phyloP scores from a whole-genome alignment of 2,329 filamentous ascomycete genomes.

The Aspergillus tamarii region DNA sequence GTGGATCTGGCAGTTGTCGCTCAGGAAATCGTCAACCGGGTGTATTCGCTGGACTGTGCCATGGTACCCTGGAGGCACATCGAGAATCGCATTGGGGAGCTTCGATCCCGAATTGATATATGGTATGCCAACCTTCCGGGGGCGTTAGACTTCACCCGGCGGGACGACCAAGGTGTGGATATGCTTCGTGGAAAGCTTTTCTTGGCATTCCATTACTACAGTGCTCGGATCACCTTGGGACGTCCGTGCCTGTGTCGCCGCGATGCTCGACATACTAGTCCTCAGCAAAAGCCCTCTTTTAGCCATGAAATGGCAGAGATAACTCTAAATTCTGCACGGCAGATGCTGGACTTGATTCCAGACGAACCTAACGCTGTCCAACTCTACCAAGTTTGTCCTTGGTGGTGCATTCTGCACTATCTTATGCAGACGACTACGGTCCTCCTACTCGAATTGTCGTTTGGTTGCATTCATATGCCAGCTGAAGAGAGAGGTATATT shows the following conservation, averaged over 20 bases:
- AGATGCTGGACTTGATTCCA: conserved; percentile 46
- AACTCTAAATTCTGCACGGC: conserved; percentile 43
- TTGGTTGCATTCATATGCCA: conserved; percentile 48
- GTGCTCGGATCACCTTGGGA: conserved; percentile 47
- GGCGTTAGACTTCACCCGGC: conserved; percentile 40
- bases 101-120: conserved; percentile 41
- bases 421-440: conserved; percentile 50
- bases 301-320: conserved; percentile 44
- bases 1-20: conserved; percentile 44
- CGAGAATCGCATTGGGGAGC: conserved; percentile 43
- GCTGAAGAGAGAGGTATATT: conserved; percentile 43
- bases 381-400: conserved; percentile 46
- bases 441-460: conserved; percentile 51
- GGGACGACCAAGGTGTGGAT: conserved; percentile 35
- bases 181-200: conserved; percentile 43
- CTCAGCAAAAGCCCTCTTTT: conserved; percentile 32
- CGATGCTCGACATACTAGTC: conserved; percentile 36
- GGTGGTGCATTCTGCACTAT: conserved; percentile 51
- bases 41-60: conserved; percentile 46
- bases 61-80: conserved; percentile 45
- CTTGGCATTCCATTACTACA: conserved; percentile 50
- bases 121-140: conserved; percentile 44
- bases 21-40: conserved; percentile 46
- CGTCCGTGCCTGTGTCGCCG: conserved; percentile 52
- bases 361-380: conserved; percentile 44